These are phyloP conservation scores for Nannizziopsis barbatae DNA, from an alignment of 2,329 filamentous ascomycete genomes.

Conservation along the genomic window DNA sequence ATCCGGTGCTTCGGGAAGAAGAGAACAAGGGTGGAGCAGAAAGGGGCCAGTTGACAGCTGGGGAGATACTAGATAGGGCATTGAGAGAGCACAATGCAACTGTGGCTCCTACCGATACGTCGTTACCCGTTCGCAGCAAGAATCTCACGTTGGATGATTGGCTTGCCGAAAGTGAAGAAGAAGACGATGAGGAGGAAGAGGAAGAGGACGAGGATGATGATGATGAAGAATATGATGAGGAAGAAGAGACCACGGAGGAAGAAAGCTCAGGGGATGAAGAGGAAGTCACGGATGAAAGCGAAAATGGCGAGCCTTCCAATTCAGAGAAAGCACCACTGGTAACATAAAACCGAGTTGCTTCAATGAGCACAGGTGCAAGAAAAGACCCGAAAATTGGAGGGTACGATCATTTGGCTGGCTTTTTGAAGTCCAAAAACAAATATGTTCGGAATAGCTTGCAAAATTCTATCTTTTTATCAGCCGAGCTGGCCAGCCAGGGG, in stretches of 20 bases:
- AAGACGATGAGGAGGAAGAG: conserved; percentile 42
- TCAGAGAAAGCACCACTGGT: neutral
- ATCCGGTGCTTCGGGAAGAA: conserved; percentile 58
- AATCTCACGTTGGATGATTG: conserved; percentile 86
- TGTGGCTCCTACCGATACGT: conserved; percentile 21
- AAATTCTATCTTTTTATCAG: no score
- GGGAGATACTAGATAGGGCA: conserved; percentile 34
- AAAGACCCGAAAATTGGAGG: no score
- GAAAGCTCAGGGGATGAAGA: conserved; percentile 13
- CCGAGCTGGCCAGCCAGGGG: no score
- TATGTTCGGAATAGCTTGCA: no score
- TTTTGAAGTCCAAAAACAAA: no score
- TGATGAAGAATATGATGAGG: conserved; percentile 27
- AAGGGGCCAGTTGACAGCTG: conserved; percentile 42
- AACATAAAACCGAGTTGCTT: neutral
- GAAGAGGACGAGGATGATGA: conserved; percentile 38
- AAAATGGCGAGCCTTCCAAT: neutral
- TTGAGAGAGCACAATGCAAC: conserved; percentile 32
- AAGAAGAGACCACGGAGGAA: conserved; percentile 37
- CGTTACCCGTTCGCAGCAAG: conserved; percentile 28
- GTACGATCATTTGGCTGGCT: no score
- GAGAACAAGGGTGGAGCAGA: conserved; percentile 33
- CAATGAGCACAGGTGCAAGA: no score
- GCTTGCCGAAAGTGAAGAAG: conserved; percentile 61
- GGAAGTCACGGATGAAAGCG: conserved; percentile 4